Evolutionary conservation across 2,329 filamentous ascomycete species (phyloP), one percentile per base, ranked within the genome.

Genomic region (Ceratocystis papillata): DNA sequence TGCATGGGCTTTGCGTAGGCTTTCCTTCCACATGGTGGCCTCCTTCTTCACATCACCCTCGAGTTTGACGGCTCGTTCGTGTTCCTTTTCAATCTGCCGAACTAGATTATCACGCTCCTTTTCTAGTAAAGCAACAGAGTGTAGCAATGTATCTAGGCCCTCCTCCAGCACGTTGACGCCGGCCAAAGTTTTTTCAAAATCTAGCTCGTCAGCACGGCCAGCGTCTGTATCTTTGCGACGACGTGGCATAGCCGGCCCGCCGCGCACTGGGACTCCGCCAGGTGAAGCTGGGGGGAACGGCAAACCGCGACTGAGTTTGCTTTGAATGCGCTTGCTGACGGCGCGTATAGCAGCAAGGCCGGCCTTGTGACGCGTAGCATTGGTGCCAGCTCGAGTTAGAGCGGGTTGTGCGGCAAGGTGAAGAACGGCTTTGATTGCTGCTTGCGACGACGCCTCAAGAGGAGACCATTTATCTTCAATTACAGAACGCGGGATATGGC

Each of bases 391-490:
- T 53, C 80, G 81, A 63, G 82, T 79, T 12, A 88, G 78, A 57
- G 88, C 81, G 15, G 86, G 83, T 17, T 81, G 81, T 70, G 85
- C 82, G 63, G 83, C 80, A 69, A 84, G 79, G 25, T 78, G 75
- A 41, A 90, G 75, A 33, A 88, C 77, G 17, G 77, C 73, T 20
- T 78, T 76, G n/a, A 87, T 78, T 63, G 80, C 80, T 6, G 80
- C 76, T 65, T 87, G 74, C 53, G 85, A 82, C 28, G 78, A 74
- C 5, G 76, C 73, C 3, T 82, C 78, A 4, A 89, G 78, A 5
- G 82, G 77, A 2, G 78, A 76, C 87, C 87, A 90, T 72, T 87
- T 89, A 53, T 85, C 76, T 5, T 61, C 80, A 67, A 95, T 87
- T 46, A 79, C 81, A 33, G 81, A 80, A 68, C 80, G 82, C n/a